phyloP scores from a whole-genome alignment of 495 filamentous ascomycete species.

The Sordaria brevicollis region DNA sequence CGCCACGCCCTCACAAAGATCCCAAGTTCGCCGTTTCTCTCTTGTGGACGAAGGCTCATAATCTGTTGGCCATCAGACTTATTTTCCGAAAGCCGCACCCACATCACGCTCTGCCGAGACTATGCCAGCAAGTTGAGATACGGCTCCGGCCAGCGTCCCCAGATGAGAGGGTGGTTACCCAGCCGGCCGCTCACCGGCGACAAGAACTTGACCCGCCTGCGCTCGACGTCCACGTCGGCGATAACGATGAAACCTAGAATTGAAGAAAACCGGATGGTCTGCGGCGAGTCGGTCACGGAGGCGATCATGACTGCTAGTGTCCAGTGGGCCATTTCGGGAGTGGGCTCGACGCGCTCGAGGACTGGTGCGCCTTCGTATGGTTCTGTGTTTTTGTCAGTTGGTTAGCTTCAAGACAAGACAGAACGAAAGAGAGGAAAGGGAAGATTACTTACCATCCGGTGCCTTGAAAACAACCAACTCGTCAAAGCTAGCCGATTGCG shows the following conservation, averaged over 20 bases:
- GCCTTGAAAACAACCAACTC: slow-evolving; percentile 52
- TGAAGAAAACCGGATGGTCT: slow-evolving; percentile 70
- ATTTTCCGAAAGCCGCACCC: background rate
- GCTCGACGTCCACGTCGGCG: slow-evolving; percentile 76
- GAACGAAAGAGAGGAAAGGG: background rate
- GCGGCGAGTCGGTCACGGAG: slow-evolving; percentile 50
- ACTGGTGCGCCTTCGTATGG: slow-evolving; percentile 28
- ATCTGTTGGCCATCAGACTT: background rate
- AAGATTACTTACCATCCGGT: slow-evolving; percentile 18
- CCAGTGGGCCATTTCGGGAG: slow-evolving; percentile 50
- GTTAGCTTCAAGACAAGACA: slow-evolving; percentile 9
- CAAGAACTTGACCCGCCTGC: slow-evolving; percentile 69
- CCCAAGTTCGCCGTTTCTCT: background rate
- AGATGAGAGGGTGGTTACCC: slow-evolving; percentile 65
- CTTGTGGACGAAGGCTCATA: background rate
- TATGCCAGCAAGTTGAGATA: slow-evolving; percentile 39
- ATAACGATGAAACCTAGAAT: slow-evolving; percentile 92
- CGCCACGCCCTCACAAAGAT: background rate
- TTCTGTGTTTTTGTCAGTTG: slow-evolving; percentile 12
- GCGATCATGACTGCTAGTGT: slow-evolving; percentile 75
- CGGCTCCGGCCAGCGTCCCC: slow-evolving; percentile 45
- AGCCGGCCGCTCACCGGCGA: slow-evolving; percentile 71
- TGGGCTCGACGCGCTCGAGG: slow-evolving; percentile 51
- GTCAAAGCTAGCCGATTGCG: slow-evolving; percentile 65
- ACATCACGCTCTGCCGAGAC: background rate